Base-by-base conservation (phyloP, 2,329 filamentous ascomycete species). In the Keithomyces neogunnii region DNA sequence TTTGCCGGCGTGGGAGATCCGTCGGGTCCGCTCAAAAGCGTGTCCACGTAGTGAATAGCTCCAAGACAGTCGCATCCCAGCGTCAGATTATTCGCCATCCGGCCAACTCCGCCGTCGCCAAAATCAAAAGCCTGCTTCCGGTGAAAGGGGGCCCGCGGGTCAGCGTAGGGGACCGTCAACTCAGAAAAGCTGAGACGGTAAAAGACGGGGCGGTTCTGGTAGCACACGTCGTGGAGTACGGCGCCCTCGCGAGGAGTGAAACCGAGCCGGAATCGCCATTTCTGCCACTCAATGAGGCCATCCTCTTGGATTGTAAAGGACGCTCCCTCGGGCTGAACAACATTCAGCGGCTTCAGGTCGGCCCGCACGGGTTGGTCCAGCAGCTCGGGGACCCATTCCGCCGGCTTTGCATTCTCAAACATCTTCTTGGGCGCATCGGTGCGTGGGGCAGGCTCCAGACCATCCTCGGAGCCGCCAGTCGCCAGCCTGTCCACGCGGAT, bases 211-310 rank as follows among this genome's bases (percentile, higher is more conserved):
- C 84, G 75, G 36, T 76, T 76, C 57, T 85, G 81, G 60, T 86
- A 89, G 60, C 75, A 75, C 13, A 89, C 68, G 57, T 89, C 84
- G 60, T 89, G 84, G 3, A 89, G 71, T 3, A 86, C 83, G 7
- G 82, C 78, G 6, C 86, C 85, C 63, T 89, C 86, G 2, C 86
- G 75, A 45, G 80, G 76, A 63, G 84, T 88, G 69, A 86, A 88
- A 36, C 78, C 77, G 3, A 90, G 74, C 9, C 84, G 73, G 68
- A 89, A 83, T 2, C 77, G 73, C 84, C 85, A 88, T 58, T 85
- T 82, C 63, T 85, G 80, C 82, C 82, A 85, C 51, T 73, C 66
- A 4, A 82, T 59, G n/a, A 69, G 63, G 47, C 72, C 71, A 58
- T 77, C 68, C 43, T 71, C 48, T 53, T 70, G 69, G 8, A 86